Conservation (phyloP, 2,329 filamentous ascomycete genomes). For the Phialophora tarda region DNA sequence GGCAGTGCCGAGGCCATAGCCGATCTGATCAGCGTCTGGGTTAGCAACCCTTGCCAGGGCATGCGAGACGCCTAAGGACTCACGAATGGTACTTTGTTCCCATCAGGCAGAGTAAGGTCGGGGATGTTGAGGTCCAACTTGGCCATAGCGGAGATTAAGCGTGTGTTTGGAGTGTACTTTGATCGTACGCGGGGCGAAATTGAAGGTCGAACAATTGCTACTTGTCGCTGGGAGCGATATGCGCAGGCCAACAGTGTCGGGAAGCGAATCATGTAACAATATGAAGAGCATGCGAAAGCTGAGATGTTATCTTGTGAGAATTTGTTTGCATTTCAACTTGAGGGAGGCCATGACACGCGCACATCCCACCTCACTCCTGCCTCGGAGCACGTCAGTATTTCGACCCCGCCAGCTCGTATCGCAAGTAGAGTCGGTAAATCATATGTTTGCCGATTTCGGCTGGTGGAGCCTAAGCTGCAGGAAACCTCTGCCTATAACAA, state of each 20-base stretch:
- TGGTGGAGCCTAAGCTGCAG: neutral
- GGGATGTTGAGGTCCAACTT: slow-evolving; percentile 39
- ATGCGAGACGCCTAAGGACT: slow-evolving; percentile 3
- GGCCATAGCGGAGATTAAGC: slow-evolving; percentile 34
- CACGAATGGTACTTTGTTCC: slow-evolving; percentile 39
- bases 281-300: slow-evolving; percentile 7
- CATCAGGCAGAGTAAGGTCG: slow-evolving; percentile 37
- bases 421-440: neutral
- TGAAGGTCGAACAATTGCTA: neutral
- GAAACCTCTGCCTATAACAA: neutral
- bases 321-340: slow-evolving; percentile 4
- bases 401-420: slow-evolving; percentile 2
- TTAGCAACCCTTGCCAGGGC: neutral
- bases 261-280: slow-evolving; percentile 15
- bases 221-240: slow-evolving; percentile 8
- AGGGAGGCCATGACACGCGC: neutral
- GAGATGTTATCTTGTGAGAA: neutral
- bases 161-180: neutral
- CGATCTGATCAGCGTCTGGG: slow-evolving; percentile 51
- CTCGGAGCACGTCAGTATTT: slow-evolving; percentile 2
- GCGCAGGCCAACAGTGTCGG: slow-evolving; percentile 2
- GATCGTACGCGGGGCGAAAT: neutral
- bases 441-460: neutral
- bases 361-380: slow-evolving; percentile 6
- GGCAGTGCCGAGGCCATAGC: slow-evolving; percentile 67